Percentiles rank a stretch among this genome's conserved stretches.
Conservation (phyloP, 352 stramenopile species). For the Blastocystis sp. region DNA sequence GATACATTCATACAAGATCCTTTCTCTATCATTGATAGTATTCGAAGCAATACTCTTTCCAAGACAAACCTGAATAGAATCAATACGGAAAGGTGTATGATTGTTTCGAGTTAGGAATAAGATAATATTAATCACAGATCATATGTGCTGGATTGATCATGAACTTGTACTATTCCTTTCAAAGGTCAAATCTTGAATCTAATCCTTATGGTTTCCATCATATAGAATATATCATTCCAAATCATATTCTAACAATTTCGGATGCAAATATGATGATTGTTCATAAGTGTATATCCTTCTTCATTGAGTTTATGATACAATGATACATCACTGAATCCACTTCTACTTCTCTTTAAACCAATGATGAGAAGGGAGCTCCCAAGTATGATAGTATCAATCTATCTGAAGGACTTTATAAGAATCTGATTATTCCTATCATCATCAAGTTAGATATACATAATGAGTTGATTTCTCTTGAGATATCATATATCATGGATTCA, state of each 20-base stretch:
- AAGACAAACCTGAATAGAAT: constrained; percentile 10
- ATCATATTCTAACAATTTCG: constrained; percentile 86
- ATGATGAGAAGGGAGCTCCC: no score
- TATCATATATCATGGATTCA: constrained; percentile 91
- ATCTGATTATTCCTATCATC: constrained; percentile 94
- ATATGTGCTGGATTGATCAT: constrained; percentile 93
- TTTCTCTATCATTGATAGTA: no score
- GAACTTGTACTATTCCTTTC: constrained; percentile 87
- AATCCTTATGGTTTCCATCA: constrained; percentile 83
- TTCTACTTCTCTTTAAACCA: constrained; percentile 94
- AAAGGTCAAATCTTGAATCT: constrained; percentile 93
- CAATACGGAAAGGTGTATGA: constrained; percentile 73
- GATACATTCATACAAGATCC: no score
- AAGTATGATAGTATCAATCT: constrained; percentile 91
- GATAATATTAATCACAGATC: constrained; percentile 90
- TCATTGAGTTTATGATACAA: constrained; percentile 96
- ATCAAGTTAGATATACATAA: constrained; percentile 95
- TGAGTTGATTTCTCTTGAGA: constrained; percentile 86
- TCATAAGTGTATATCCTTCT: constrained; percentile 86
- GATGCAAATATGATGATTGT: constrained; percentile 88
- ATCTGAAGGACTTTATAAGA: constrained; percentile 85
- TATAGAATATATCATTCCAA: constrained; percentile 87
- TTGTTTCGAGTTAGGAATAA: constrained; percentile 77
- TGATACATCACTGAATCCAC: constrained; percentile 87
- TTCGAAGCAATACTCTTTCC: constrained; percentile 45